Evolutionary conservation across 345 rosid genomes (phyloP), one percentile per base, ranked within the genome.

Genomic region (Murraya paniculata): DNA sequence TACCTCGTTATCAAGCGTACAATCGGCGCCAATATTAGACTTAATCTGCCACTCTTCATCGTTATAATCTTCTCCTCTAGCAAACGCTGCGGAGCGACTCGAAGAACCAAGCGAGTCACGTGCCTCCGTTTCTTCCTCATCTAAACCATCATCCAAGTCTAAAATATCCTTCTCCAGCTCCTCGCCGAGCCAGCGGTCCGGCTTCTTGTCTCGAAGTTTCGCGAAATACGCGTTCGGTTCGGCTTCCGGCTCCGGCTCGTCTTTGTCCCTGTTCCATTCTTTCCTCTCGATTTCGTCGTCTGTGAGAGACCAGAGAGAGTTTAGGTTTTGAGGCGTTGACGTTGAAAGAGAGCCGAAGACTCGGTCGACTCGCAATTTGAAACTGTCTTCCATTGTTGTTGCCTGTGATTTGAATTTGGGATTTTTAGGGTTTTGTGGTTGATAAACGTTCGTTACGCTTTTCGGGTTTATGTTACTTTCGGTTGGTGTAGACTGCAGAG

Each of bases 11-110:
- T 91, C 98, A 69, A 93, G 95, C 76, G 95, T 87, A 68, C 84
- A 76, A 80, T 93, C 98, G 79, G 82, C 68, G 69, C 98, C 95
- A 48, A 93, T 90, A 3, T 89, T 88, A 69, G 83, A 83, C 81
- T 89, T 90, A 80, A 93, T 87, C 82, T 89, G 91, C 94, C 98
- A 91, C 76, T 90, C 93, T 53, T 90, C 95, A 2, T 88, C 95
- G 58, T 84, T 76, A 81, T 81, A 90, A 68, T 87, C 92, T 16
- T 82, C 79, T 21, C 89, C 91, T 77, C 84, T 89, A 24, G 53
- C 75, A 22, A 31, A 5, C 19, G 7, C 22, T 18, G 6, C 57
- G 4, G 57, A 59, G 56, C 2, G 77, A 66, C 68, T 71, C 16
- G 81, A 79, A 65, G 76, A 64, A 10, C 72, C 71, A 13, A 45